Base-by-base conservation (phyloP, 768 basidiomycete genomes). In the Boletus patriciae region DNA sequence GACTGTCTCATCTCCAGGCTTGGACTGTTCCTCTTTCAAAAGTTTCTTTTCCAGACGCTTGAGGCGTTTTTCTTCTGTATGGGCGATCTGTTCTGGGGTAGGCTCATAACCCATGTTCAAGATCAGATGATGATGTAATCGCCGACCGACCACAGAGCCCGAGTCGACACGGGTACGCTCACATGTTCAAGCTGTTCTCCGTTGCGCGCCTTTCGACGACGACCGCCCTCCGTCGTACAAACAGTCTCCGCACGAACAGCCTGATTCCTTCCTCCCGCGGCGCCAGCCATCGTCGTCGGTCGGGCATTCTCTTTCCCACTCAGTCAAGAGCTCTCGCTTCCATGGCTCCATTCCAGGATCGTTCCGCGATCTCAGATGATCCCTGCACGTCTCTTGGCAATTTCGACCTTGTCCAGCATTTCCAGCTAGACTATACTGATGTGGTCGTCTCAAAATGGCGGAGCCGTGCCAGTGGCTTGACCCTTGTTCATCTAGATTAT, bases 401-500 rank as follows among this genome's bases (percentile, higher is more conserved):
- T 69, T 96, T 92, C 67, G 91, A 96, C 73, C 81, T 94, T 38
- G 74, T 94, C 55, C 87, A 86, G 67, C 80, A 82, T 19, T 75
- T 93, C 66, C 84, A 88, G 64, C 77, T 94, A 44, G 86, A 87
- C 61, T 93, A 86, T 52, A 77, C 88, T 11, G 91, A 94, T 57
- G 84, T 95, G 41, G 78, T 78, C 18, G 78, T 96, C 43, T 90
- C 90, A 10, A 96, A 94, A 73, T 97, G 93, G 92, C 81, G 83
- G 66, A 95, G 92, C 62, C 80, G 88, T 59, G 80, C 82, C 48
- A 93, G 92, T 31, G 95, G 95, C n/a, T 74, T 98, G 56, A 90
- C 83, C 25, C 83, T 98, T 16, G 90, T 97, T 34, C 91, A 97
- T 74, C 80, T 96, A 18, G 90, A 94, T 71, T 93, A 94, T 70